Percentiles rank a stretch among this genome's conserved stretches.
Conservation (phyloP, 345 rosid genomes). For the Bruguiera parviflora region DNA sequence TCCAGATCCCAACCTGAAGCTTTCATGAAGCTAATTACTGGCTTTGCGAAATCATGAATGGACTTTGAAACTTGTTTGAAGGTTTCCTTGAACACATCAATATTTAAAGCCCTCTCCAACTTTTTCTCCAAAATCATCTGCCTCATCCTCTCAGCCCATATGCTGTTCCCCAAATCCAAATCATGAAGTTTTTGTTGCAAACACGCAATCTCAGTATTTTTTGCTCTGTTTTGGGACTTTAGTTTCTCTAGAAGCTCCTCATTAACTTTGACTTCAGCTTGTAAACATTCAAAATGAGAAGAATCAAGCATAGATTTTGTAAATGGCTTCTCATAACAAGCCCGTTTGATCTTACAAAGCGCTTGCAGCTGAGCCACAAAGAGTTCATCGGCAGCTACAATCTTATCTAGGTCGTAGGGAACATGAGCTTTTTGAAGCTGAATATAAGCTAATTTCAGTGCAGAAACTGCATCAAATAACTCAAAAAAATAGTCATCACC, state of each 20-base stretch:
- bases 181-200: constrained; percentile 31
- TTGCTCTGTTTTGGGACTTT: constrained; percentile 32
- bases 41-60: constrained; percentile 59
- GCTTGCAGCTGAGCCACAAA: constrained; percentile 48
- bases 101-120: constrained; percentile 18
- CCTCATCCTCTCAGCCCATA: constrained; percentile 32
- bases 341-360: constrained; percentile 36
- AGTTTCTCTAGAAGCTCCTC: constrained; percentile 33
- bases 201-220: constrained; percentile 34
- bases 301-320: constrained; percentile 23
- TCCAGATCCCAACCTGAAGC: constrained; percentile 60
- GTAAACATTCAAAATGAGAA: constrained; percentile 27
- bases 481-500: constrained; percentile 28
- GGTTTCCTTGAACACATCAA: constrained; percentile 33
- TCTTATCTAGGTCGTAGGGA: constrained; percentile 54
- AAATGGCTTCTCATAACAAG: constrained; percentile 25
- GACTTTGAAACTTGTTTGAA: constrained; percentile 45
- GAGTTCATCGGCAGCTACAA: constrained; percentile 49
- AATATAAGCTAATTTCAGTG: constrained; percentile 46
- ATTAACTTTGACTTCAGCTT: constrained; percentile 24
- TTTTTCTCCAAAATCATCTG: constrained; percentile 23
- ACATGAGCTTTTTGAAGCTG: constrained; percentile 59
- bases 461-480: constrained; percentile 48
- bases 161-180: constrained; percentile 29
- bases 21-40: constrained; percentile 60